Percentiles rank a stretch among this genome's conserved stretches.
Conservation (phyloP, 2,329 filamentous ascomycete species). For the Cytospora mali region DNA sequence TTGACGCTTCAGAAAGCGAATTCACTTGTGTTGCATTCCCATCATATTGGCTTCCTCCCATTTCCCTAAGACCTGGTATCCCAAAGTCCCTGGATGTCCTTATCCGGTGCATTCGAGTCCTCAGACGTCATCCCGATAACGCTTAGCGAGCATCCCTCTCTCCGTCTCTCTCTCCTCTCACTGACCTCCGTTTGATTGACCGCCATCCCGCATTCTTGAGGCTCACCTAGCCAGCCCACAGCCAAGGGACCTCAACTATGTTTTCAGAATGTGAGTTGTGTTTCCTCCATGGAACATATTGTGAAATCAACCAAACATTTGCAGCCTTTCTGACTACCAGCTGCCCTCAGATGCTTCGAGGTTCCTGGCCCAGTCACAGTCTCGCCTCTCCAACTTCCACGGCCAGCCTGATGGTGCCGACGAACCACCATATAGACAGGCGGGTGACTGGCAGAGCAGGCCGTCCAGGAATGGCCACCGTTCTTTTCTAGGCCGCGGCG, state of each 20-base stretch:
- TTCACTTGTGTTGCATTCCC: constrained; percentile 7
- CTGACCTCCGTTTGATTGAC: constrained; percentile 1
- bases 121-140: constrained; percentile 22
- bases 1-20: not conserved
- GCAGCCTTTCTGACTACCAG: not conserved
- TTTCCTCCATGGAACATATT: not conserved
- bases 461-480: constrained; percentile 37
- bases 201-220: constrained; percentile 3
- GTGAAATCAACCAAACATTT: not conserved
- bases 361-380: constrained; percentile 96
- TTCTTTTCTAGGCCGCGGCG: constrained; percentile 47
- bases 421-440: constrained; percentile 39
- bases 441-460: constrained; percentile 41
- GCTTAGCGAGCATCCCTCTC: constrained; percentile 5
- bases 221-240: constrained; percentile 21
- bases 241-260: constrained; percentile 52
- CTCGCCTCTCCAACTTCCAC: constrained; percentile 72
- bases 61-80: not conserved
- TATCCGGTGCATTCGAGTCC: constrained; percentile 1
- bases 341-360: constrained; percentile 80
- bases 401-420: constrained; percentile 58
- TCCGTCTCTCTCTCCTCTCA: not conserved
- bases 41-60: not conserved
- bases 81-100: constrained; percentile 2
- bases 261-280: constrained; percentile 90